phyloP scores from a whole-genome alignment of 2,329 filamentous ascomycete species.

The Paracoccidioides lutzii region DNA sequence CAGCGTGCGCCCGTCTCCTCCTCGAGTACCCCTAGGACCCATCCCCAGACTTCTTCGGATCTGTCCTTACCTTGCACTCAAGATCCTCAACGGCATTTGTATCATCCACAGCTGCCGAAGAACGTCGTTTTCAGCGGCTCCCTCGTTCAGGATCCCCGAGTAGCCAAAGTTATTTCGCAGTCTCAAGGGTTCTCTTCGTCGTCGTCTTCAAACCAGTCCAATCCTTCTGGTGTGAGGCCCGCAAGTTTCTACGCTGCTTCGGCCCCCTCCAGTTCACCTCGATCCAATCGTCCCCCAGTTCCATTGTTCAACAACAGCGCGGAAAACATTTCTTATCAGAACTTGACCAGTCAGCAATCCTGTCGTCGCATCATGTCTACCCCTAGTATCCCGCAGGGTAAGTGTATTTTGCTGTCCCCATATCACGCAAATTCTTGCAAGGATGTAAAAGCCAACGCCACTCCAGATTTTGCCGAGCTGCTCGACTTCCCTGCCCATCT shows the following conservation, averaged over 20 bases:
- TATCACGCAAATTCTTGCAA: slow-evolving; percentile 20
- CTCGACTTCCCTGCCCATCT: slow-evolving; percentile 19
- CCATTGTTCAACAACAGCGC: slow-evolving; percentile 24
- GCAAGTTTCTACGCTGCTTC: slow-evolving; percentile 25
- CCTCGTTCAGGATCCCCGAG: slow-evolving; percentile 27
- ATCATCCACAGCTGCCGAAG: slow-evolving; percentile 5
- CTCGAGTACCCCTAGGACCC: slow-evolving; percentile 27
- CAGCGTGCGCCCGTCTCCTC: slow-evolving; percentile 22
- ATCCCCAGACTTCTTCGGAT: slow-evolving; percentile 17
- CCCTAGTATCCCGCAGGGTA: slow-evolving; percentile 26
- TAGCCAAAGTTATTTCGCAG: slow-evolving; percentile 27
- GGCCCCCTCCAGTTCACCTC: slow-evolving; percentile 26
- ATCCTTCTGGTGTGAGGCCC: slow-evolving; percentile 20
- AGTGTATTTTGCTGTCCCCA: slow-evolving; percentile 9
- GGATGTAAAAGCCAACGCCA: slow-evolving; percentile 2
- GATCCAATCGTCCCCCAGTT: slow-evolving; percentile 26
- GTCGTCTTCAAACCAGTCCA: slow-evolving; percentile 24
- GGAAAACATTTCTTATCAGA: slow-evolving; percentile 17
- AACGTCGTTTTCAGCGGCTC: background rate
- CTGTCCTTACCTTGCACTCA: slow-evolving; percentile 19
- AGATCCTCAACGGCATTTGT: slow-evolving; percentile 24
- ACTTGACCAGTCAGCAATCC: slow-evolving; percentile 17
- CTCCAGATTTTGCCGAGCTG: slow-evolving; percentile 17
- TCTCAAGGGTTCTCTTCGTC: slow-evolving; percentile 28
- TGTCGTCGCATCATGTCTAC: slow-evolving; percentile 30